Percentiles rank a stretch among this genome's conserved stretches.
These are phyloP conservation scores for Phlebiopsis gigantea DNA, from an alignment of 768 basidiomycete species.

Conservation along the genomic window DNA sequence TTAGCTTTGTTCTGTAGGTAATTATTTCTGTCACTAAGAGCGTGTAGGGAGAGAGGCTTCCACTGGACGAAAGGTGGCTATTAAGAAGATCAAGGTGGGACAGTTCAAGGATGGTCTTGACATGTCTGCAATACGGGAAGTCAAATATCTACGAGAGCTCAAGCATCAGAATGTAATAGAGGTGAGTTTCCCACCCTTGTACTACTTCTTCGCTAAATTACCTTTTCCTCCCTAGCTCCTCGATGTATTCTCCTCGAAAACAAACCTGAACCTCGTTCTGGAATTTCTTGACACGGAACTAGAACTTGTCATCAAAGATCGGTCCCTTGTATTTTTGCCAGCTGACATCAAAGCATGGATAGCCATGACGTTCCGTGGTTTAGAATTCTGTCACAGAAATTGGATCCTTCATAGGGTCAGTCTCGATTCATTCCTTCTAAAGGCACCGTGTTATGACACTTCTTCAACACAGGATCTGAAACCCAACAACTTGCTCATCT, in stretches of 20 bases:
- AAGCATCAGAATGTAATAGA: conserved; percentile 94
- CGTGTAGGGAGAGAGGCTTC: conserved; percentile 62
- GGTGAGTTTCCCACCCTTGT: conserved; percentile 38
- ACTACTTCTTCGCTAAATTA: background rate
- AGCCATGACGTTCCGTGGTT: conserved; percentile 94
- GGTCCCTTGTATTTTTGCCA: conserved; percentile 84
- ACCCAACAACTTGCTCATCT: conserved; percentile 96
- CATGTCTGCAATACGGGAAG: conserved; percentile 98
- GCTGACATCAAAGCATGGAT: conserved; percentile 99
- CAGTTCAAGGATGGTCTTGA: conserved; percentile 97
- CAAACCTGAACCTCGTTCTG: conserved; percentile 93
- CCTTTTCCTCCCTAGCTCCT: conserved; percentile 56
- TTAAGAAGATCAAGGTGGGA: conserved; percentile 97
- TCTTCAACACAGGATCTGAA: conserved; percentile 74
- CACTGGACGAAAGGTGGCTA: conserved; percentile 83
- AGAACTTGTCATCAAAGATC: conserved; percentile 95
- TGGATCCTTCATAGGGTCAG: conserved; percentile 88
- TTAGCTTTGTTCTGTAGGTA: conserved; percentile 25
- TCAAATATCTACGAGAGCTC: conserved; percentile 93
- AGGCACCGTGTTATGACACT: background rate
- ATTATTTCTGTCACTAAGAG: background rate
- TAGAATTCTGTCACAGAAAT: conserved; percentile 98
- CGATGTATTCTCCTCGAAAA: conserved; percentile 95
- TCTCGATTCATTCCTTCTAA: background rate
- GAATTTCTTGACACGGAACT: conserved; percentile 96